Conservation (phyloP, 768 basidiomycete species). For the Xanthoconium stramineum region DNA sequence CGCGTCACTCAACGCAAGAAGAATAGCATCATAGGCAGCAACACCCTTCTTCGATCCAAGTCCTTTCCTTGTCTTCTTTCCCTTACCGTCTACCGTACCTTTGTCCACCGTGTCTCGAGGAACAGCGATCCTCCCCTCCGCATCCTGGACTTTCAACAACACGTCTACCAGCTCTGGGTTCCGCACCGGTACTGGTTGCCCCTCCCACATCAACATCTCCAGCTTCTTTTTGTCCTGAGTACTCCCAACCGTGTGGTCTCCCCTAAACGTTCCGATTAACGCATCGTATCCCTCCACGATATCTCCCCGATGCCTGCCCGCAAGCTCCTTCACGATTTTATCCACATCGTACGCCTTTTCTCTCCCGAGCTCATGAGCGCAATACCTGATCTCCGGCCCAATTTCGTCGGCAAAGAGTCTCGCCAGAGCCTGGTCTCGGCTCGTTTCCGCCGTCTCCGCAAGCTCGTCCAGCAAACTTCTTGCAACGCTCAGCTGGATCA, state of each 20-base stretch:
- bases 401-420: slow-evolving; percentile 82
- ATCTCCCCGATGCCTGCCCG: slow-evolving; percentile 51
- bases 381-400: slow-evolving; percentile 88
- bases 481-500: slow-evolving; percentile 79
- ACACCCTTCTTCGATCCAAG: slow-evolving; percentile 67
- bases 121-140: slow-evolving; percentile 55
- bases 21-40: slow-evolving; percentile 82
- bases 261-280: slow-evolving; percentile 49
- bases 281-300: slow-evolving; percentile 63
- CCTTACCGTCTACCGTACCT: slow-evolving; percentile 26
- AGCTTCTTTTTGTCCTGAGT: slow-evolving; percentile 53
- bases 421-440: slow-evolving; percentile 84
- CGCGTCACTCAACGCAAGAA: slow-evolving; percentile 84
- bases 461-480: slow-evolving; percentile 68
- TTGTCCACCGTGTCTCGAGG: slow-evolving; percentile 25
- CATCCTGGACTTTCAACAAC: slow-evolving; percentile 77
- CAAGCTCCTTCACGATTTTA: slow-evolving; percentile 63
- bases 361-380: slow-evolving; percentile 83
- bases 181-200: slow-evolving; percentile 76
- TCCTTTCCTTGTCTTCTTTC: slow-evolving; percentile 37
- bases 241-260: slow-evolving; percentile 37
- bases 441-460: slow-evolving; percentile 59
- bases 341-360: slow-evolving; percentile 80
- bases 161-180: slow-evolving; percentile 91
- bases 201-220: slow-evolving; percentile 71